Percentiles rank a stretch among this genome's conserved stretches.
phyloP scores from a whole-genome alignment of 805 yeast genomes.

The Saturnispora silvae region DNA sequence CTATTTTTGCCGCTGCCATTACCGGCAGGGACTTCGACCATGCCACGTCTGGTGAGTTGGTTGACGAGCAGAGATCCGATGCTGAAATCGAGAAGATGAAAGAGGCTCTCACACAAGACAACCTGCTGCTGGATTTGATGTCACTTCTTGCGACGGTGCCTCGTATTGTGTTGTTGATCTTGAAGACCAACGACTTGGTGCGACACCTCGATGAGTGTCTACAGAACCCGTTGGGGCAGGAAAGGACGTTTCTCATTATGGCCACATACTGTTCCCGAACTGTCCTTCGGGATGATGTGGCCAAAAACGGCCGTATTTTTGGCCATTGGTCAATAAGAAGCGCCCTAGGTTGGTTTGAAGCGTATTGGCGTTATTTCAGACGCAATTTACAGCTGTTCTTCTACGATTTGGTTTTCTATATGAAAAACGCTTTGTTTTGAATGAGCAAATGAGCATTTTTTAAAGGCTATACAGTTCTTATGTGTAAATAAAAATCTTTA shows the following conservation, averaged over 20 bases:
- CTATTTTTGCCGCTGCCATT: conserved; percentile 81
- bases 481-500: no score
- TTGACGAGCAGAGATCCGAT: conserved; percentile 37
- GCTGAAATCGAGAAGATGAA: conserved; percentile 65
- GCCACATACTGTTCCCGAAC: conserved; percentile 81
- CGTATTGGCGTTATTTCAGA: conserved; percentile 26
- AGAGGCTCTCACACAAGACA: conserved; percentile 45
- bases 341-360: conserved; percentile 19
- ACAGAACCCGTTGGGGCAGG: conserved; percentile 75
- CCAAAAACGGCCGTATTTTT: conserved; percentile 7
- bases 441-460: no score
- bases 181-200: conserved; percentile 91
- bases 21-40: conserved; percentile 86
- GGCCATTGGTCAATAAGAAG: conserved; percentile 17
- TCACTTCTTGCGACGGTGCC: conserved; percentile 70
- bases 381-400: conserved; percentile 24
- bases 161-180: conserved; percentile 67
- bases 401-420: conserved; percentile 24
- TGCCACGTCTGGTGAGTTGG: conserved; percentile 55
- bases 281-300: conserved; percentile 52
- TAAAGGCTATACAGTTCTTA: no score
- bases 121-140: conserved; percentile 69
- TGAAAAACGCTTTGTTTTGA: conserved; percentile 3
- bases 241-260: conserved; percentile 78
- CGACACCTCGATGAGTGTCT: conserved; percentile 79